Conservation (phyloP, 2,329 filamentous ascomycete genomes). For the Curvularia verruculosa region DNA sequence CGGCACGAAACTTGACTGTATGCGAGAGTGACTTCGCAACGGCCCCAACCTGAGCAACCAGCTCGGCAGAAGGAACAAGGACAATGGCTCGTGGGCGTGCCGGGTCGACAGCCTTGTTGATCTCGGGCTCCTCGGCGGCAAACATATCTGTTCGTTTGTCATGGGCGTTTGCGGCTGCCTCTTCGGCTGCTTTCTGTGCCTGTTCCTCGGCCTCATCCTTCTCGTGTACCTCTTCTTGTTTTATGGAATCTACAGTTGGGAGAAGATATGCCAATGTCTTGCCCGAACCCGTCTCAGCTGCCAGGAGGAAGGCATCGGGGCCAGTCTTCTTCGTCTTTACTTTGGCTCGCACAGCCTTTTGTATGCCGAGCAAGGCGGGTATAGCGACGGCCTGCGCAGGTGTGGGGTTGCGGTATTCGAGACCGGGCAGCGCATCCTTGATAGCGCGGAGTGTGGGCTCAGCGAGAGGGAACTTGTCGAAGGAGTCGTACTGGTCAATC, state of each 20-base stretch:
- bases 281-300: constrained; percentile 94
- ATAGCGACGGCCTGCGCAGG: constrained; percentile 90
- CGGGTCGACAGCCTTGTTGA: constrained; percentile 68
- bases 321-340: constrained; percentile 39
- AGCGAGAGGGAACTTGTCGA: constrained; percentile 79
- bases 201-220: constrained; percentile 56
- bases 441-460: constrained; percentile 75
- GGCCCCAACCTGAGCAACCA: constrained; percentile 83
- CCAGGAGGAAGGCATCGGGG: constrained; percentile 77
- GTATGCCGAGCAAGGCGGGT: constrained; percentile 73
- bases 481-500: constrained; percentile 72
- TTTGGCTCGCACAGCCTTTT: constrained; percentile 45
- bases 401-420: constrained; percentile 80
- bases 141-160: constrained; percentile 58
- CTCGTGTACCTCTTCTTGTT: constrained; percentile 69
- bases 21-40: constrained; percentile 86
- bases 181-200: constrained; percentile 59
- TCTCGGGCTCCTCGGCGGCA: constrained; percentile 63
- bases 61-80: constrained; percentile 88
- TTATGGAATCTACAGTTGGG: constrained; percentile 83
- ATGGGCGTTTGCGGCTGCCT: constrained; percentile 40
- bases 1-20: constrained; percentile 82
- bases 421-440: constrained; percentile 74
- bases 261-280: constrained; percentile 94
- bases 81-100: constrained; percentile 84